Base-by-base conservation (phyloP, 176 grass and related monocot genomes). In the Bonia amplexicaulis region DNA sequence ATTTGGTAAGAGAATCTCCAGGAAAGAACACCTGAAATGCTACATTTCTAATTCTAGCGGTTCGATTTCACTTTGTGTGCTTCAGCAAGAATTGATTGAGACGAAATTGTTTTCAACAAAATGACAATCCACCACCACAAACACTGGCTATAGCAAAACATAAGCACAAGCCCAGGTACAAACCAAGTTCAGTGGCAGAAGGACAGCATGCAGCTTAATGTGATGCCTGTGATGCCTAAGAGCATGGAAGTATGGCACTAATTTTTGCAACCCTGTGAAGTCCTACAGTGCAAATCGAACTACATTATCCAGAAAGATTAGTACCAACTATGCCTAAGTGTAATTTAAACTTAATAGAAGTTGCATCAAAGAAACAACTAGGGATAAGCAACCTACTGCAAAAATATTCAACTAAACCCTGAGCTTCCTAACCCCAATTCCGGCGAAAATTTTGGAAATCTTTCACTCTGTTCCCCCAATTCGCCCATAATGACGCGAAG, bases 391-490 rank as follows among this genome's bases (percentile, higher is more conserved):
- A 57, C 19, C 53, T 19, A 22, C 41, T 12, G 45, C 57, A 19
- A 58, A 68, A 69, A 23, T n/a, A 19, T 3, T 49, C 37, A 87
- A 31, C 35, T 17, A 17, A 73, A 87, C 69, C 77, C 69, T 82
- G 69, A 76, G 19, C 54, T 15, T 82, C 53, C 51, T 17, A 19
- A 6, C 26, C 42, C 57, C 23, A 62, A n/a, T n/a, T 26, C 14
- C 76, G 53, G 57, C 55, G 16, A 46, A 54, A 80, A 39, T 6
- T 26, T 44, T 27, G 9, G 6, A 62, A 73, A 61, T 22, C 1
- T 2, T 12, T 45, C 40, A 2, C 12, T 3, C 26, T 1, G 9
- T 7, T 73, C 6, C 5, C 65, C 6, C 8, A 20, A 63, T 63
- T 39, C 47, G 0, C 33, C 45, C 6, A 9, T 9, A 4, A n/a